phyloP scores from a whole-genome alignment of 225 moss, liverwort and hornwort genomes.

The Marchantia paleacea region DNA sequence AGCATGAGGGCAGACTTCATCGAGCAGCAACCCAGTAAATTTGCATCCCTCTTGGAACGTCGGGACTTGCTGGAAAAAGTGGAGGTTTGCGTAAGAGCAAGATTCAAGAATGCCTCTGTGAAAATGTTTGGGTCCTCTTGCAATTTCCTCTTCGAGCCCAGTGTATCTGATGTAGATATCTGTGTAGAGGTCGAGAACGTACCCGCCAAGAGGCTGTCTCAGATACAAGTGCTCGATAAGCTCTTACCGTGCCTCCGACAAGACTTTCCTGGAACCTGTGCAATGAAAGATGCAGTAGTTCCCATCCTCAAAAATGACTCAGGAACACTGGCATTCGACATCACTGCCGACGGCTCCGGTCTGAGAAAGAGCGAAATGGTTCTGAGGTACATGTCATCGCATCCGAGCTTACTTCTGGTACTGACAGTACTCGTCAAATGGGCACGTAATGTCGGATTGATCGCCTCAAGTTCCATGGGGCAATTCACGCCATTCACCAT shows the following conservation, averaged over 20 bases:
- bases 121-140: conserved; percentile 30
- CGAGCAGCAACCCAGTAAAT: conserved; percentile 21
- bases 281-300: conserved; percentile 18
- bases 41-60: conserved; percentile 26
- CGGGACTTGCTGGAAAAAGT: conserved; percentile 30
- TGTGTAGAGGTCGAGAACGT: conserved; percentile 1
- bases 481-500: conserved; percentile 22
- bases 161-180: conserved; percentile 30
- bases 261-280: conserved; percentile 27
- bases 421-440: conserved; percentile 20
- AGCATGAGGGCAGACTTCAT: conserved; percentile 22
- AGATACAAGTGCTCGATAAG: conserved; percentile 17
- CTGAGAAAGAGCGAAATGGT: conserved; percentile 19
- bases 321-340: conserved; percentile 28
- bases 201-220: background rate
- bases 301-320: conserved; percentile 34
- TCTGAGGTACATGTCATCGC: conserved; percentile 1
- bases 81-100: conserved; percentile 21
- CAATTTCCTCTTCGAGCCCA: conserved; percentile 31
- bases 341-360: conserved; percentile 20
- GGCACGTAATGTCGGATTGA: conserved; percentile 29
- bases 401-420: conserved; percentile 22
- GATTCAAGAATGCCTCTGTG: conserved; percentile 9
- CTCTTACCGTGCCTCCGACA: conserved; percentile 21
- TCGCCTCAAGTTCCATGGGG: background rate